A percentile compares a stretch with the other conserved stretches of the same genome.
phyloP scores from a whole-genome alignment of 2,329 filamentous ascomycete genomes.

The Chaetomium globosum region DNA sequence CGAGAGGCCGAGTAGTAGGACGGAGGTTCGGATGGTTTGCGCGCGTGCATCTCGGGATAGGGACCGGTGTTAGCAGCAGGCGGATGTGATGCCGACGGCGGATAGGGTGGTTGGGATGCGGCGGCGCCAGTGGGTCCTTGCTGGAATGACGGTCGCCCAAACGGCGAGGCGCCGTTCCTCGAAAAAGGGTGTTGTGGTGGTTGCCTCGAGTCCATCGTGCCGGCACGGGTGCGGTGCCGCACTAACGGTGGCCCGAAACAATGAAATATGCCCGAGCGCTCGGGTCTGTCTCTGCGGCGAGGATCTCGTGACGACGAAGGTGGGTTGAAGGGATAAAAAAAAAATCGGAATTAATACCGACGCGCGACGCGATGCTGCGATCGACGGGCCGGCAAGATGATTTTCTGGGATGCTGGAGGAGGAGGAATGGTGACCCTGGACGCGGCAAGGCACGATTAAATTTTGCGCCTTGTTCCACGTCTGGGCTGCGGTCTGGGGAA shows the following conservation, averaged over 20 bases:
- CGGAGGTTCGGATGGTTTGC: slow-evolving; percentile 50
- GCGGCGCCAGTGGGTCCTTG: slow-evolving; percentile 24
- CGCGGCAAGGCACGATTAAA: slow-evolving; percentile 31
- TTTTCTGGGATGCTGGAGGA: slow-evolving; percentile 11
- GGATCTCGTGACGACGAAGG: neutral
- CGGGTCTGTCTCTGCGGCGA: neutral
- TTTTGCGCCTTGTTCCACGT: slow-evolving; percentile 34
- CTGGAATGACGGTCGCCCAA: slow-evolving; percentile 40
- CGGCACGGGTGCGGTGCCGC: neutral
- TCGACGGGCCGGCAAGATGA: neutral
- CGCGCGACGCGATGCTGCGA: slow-evolving; percentile 3
- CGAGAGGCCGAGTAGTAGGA: slow-evolving; percentile 46
- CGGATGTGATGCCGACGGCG: slow-evolving; percentile 23
- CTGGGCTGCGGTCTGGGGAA: slow-evolving; percentile 33
- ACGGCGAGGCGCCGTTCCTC: slow-evolving; percentile 43
- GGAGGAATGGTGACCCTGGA: neutral
- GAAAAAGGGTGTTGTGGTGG: slow-evolving; percentile 42
- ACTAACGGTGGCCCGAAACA: slow-evolving; percentile 9
- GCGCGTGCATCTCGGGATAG: slow-evolving; percentile 41
- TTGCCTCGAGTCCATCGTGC: slow-evolving; percentile 44
- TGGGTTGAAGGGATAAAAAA: neutral
- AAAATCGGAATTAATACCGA: neutral
- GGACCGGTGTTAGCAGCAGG: slow-evolving; percentile 33
- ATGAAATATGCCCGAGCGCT: neutral
- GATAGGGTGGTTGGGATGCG: slow-evolving; percentile 32